phyloP scores from a whole-genome alignment of 257 asterid species.

The Ehretia macrophylla region DNA sequence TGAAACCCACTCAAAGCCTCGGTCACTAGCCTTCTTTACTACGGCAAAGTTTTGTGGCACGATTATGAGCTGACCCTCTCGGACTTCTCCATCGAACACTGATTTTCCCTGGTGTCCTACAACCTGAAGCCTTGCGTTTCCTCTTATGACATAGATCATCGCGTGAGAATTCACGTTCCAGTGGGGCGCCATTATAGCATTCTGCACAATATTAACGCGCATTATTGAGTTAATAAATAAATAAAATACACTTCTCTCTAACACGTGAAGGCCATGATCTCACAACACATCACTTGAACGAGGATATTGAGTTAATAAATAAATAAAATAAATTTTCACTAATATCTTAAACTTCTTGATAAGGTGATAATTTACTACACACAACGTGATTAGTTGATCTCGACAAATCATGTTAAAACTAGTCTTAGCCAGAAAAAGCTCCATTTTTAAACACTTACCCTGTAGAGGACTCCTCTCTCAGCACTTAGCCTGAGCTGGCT shows the following conservation, averaged over 20 bases:
- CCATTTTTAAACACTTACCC: conserved; percentile 15
- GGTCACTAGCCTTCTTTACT: conserved; percentile 43
- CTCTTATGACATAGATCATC: conserved; percentile 38
- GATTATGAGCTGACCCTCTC: conserved; percentile 43
- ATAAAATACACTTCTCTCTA: too few relatives aligned
- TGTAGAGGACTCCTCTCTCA: conserved; percentile 49
- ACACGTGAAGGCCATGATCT: too few relatives aligned
- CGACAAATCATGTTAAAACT: too few relatives aligned
- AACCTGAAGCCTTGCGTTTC: conserved; percentile 53
- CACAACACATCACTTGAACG: too few relatives aligned
- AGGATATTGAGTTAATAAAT: too few relatives aligned
- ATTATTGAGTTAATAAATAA: too few relatives aligned
- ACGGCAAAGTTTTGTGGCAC: conserved; percentile 60
- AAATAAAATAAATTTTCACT: too few relatives aligned
- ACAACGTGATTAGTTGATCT: too few relatives aligned
- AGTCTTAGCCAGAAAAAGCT: too few relatives aligned
- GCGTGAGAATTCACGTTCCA: conserved; percentile 53
- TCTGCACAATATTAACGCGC: conserved; percentile 28
- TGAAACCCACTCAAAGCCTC: conserved; percentile 57
- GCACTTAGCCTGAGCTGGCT: conserved; percentile 44
- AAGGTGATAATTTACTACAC: too few relatives aligned
- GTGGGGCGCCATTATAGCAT: conserved; percentile 49
- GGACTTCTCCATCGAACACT: conserved; percentile 44
- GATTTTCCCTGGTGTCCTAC: conserved; percentile 41
- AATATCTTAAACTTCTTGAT: too few relatives aligned